phyloP scores from a whole-genome alignment of 1,284 basidiomycete species.

The Rhodotorula sp. region DNA sequence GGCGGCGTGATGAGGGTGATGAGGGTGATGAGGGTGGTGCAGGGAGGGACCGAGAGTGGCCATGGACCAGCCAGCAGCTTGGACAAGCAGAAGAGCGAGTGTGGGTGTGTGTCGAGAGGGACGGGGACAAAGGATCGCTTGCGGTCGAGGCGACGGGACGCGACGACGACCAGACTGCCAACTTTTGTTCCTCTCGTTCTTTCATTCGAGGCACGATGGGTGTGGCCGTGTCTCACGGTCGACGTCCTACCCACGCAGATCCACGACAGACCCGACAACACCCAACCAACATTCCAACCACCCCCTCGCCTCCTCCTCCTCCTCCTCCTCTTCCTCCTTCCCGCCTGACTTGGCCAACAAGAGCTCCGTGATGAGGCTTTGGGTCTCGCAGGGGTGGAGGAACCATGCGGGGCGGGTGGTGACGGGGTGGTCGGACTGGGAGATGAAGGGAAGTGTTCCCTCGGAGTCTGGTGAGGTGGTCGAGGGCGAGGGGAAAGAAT shows the following conservation, averaged over 20 bases:
- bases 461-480: no score
- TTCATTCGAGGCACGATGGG: no score
- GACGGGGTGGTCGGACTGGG: conserved; percentile 76
- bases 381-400: conserved; percentile 75
- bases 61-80: neutral
- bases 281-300: conserved; percentile 73
- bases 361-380: conserved; percentile 63
- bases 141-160: neutral
- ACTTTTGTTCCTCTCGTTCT: neutral
- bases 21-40: neutral
- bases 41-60: neutral
- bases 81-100: neutral
- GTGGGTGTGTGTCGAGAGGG: neutral
- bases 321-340: conserved; percentile 50
- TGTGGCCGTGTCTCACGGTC: no score
- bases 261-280: conserved; percentile 63
- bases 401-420: conserved; percentile 72
- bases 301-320: conserved; percentile 44
- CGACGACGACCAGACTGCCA: no score
- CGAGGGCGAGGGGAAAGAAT: conserved; percentile 29
- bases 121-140: no score
- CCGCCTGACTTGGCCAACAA: no score
- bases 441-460: conserved; percentile 61
- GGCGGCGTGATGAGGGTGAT: neutral
- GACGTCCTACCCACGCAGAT: conserved; percentile 46